Evolutionary conservation across 805 yeast genomes (phyloP).

Genomic region (Sungouiozyma intestinalis): DNA sequence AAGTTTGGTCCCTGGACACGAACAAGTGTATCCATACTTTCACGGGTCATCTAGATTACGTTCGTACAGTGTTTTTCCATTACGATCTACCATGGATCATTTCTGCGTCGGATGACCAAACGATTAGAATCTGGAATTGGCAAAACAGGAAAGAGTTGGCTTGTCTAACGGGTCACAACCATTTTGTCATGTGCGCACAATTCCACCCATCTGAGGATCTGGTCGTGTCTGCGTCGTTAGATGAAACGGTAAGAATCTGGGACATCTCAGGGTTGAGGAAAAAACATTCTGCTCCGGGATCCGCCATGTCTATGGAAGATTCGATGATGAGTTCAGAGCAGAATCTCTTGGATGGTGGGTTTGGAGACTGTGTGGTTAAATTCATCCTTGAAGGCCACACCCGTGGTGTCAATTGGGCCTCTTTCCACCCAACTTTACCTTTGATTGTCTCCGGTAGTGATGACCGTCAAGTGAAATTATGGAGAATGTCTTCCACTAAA

Average conservation of each 20-base stretch:
- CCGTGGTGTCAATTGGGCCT: constrained; percentile 97
- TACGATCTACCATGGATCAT: constrained; percentile 95
- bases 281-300: constrained; percentile 81
- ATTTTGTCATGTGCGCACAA: constrained; percentile 96
- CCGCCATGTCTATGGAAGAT: constrained; percentile 32
- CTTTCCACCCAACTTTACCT: constrained; percentile 95
- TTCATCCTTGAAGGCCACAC: constrained; percentile 96
- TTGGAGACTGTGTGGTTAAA: constrained; percentile 93
- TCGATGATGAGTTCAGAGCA: constrained; percentile 38
- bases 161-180: constrained; percentile 94
- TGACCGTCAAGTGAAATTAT: constrained; percentile 86
- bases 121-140: constrained; percentile 99
- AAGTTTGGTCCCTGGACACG: constrained; percentile 91
- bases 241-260: constrained; percentile 99
- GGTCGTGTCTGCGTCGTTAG: constrained; percentile 90
- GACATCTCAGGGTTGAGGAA: constrained; percentile 91
- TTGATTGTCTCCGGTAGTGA: constrained; percentile 93
- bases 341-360: constrained; percentile 79
- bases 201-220: constrained; percentile 94
- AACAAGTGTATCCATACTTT: constrained; percentile 87
- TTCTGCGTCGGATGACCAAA: constrained; percentile 94
- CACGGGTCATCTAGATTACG: constrained; percentile 89
- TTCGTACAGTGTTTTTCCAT: constrained; percentile 90
- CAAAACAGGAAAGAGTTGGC: constrained; percentile 97
- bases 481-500: constrained; percentile 96